Percentiles rank a stretch among this genome's conserved stretches.
These are phyloP conservation scores for Venturia aucupariae DNA, from an alignment of 2,329 filamentous ascomycete species.

Conservation along the genomic window DNA sequence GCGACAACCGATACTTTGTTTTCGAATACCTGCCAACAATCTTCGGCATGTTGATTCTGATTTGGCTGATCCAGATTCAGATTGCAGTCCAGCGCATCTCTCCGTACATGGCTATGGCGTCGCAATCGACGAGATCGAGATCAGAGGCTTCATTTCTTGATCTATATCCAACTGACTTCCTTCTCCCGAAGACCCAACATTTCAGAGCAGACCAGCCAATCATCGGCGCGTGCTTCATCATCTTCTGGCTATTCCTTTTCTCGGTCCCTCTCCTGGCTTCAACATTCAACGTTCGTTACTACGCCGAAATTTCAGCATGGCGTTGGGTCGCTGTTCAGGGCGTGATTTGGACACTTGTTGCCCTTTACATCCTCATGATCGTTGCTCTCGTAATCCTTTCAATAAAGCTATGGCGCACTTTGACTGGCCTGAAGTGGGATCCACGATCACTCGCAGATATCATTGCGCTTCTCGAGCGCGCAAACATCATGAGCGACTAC, in stretches of 20 bases:
- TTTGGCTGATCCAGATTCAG: conserved; percentile 71
- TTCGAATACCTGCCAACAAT: conserved; percentile 80
- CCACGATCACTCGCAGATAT: conserved; percentile 73
- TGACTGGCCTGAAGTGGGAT: conserved; percentile 79
- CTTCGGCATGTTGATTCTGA: conserved; percentile 57
- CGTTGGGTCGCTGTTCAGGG: conserved; percentile 71
- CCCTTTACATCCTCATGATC: conserved; percentile 60
- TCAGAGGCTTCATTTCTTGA: conserved; percentile 57
- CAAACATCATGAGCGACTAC: conserved; percentile 69
- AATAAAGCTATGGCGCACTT: conserved; percentile 53
- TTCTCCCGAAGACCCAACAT: conserved; percentile 59
- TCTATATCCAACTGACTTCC: conserved; percentile 50
- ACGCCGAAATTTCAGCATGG: conserved; percentile 56
- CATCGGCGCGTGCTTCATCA: conserved; percentile 55
- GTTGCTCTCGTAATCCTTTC: conserved; percentile 49
- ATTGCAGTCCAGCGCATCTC: conserved; percentile 64
- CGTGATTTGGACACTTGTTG: conserved; percentile 69
- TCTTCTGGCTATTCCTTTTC: conserved; percentile 71
- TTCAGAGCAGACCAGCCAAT: conserved; percentile 61
- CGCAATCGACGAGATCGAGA: conserved; percentile 49
- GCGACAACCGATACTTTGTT: conserved; percentile 69
- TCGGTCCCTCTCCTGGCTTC: conserved; percentile 74
- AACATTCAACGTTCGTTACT: conserved; percentile 59
- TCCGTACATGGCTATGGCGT: conserved; percentile 71
- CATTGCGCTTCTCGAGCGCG: conserved; percentile 66